These are phyloP conservation scores for Solanum etuberosum DNA, from an alignment of 257 asterid genomes.

Conservation along the genomic window DNA sequence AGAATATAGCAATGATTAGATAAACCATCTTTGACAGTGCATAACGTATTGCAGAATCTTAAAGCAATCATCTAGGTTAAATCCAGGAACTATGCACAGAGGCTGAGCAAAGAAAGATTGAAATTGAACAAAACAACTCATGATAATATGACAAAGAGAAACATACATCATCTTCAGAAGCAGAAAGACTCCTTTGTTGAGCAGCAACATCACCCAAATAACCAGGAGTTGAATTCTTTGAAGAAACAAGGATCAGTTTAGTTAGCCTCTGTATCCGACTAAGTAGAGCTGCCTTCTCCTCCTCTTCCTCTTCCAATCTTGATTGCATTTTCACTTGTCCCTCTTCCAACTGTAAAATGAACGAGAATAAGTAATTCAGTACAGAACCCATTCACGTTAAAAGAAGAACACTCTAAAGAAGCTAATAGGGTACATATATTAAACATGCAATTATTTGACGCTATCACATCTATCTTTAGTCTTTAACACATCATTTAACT, in stretches of 20 bases:
- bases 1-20: not conserved
- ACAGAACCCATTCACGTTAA: not conserved
- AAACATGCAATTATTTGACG: not conserved
- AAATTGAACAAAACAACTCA: not conserved
- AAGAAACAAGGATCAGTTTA: conserved; percentile 91
- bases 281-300: conserved; percentile 93
- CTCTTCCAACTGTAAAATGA: conserved; percentile 69
- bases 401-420: not conserved
- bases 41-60: not conserved
- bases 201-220: conserved; percentile 40
- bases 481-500: not conserved
- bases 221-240: conserved; percentile 73
- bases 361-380: not conserved
- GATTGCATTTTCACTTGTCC: conserved; percentile 99
- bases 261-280: conserved; percentile 99
- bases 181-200: conserved; percentile 59
- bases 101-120: not conserved
- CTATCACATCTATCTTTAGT: not conserved
- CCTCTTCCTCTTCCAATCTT: conserved; percentile 98
- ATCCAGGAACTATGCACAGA: not conserved
- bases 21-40: not conserved
- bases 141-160: conserved; percentile 1
- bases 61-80: not conserved
- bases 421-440: not conserved
- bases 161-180: conserved; percentile 77